A percentile compares a stretch with the other conserved stretches of the same genome.
Evolutionary conservation across 164 flowering plant species (phyloP).

Genomic region (Vitis labrusca): DNA sequence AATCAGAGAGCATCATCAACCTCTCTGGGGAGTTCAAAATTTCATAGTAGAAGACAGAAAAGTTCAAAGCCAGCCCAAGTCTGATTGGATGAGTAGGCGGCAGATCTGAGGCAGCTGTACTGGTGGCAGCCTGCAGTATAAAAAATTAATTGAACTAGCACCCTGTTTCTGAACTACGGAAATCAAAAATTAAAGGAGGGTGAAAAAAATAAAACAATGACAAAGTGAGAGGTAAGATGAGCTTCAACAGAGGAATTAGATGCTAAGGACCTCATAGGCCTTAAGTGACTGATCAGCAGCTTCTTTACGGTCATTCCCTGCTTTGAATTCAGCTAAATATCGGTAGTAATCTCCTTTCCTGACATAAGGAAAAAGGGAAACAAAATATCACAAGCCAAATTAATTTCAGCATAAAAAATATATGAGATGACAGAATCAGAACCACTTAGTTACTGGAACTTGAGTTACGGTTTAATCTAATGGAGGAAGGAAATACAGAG

Average conservation of each 20-base stretch:
- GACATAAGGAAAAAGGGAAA: conserved; percentile 1
- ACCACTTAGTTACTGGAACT: no score
- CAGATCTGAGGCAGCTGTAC: conserved; percentile 42
- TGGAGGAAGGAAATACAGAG: no score
- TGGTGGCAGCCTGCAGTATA: conserved; percentile 34
- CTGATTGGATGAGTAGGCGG: conserved; percentile 60
- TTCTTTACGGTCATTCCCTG: conserved; percentile 42
- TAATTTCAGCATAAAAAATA: no score
- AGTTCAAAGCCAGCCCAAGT: conserved; percentile 57
- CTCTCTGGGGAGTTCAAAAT: conserved; percentile 60
- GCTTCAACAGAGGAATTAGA: neutral
- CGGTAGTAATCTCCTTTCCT: conserved; percentile 74
- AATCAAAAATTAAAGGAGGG: neutral
- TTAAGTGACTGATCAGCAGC: conserved; percentile 55
- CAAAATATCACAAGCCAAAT: neutral
- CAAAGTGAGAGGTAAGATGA: neutral
- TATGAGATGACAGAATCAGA: no score
- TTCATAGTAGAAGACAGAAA: conserved; percentile 61
- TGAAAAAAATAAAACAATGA: neutral
- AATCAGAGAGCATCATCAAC: conserved; percentile 11
- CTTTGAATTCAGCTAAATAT: conserved; percentile 61
- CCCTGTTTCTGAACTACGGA: neutral
- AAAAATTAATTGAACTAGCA: neutral
- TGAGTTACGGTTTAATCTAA: no score
- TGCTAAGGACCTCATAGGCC: conserved; percentile 43